Percentiles rank a stretch among this genome's conserved stretches.
Conservation (phyloP, 441 rosid genomes). For the Flueggea neowawraea region DNA sequence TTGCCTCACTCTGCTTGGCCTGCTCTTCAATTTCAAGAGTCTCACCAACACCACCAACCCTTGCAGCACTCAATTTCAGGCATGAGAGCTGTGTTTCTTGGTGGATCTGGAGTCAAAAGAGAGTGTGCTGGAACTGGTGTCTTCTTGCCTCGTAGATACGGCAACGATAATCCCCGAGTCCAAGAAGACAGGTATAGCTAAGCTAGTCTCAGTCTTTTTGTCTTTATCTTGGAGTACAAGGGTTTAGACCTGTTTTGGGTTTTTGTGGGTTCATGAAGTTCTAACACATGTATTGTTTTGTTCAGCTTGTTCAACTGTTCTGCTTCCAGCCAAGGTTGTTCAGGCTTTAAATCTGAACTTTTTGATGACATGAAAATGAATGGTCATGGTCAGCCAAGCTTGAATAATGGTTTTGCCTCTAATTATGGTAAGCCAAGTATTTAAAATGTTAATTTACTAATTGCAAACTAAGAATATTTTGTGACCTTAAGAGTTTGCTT, state of each 20-base stretch:
- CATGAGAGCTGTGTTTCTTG: slow-evolving; percentile 34
- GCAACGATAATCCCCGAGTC: slow-evolving; percentile 27
- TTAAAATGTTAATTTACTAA: background rate
- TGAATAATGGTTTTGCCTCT: slow-evolving; percentile 19
- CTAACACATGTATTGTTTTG: background rate
- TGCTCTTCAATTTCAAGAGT: slow-evolving; percentile 22
- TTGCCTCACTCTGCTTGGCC: slow-evolving; percentile 36
- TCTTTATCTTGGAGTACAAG: background rate
- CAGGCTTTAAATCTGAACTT: slow-evolving; percentile 45
- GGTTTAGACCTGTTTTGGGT: background rate
- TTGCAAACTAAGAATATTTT: background rate
- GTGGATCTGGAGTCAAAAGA: slow-evolving; percentile 45
- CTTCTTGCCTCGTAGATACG: slow-evolving; percentile 65
- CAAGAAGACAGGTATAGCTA: slow-evolving; percentile 39
- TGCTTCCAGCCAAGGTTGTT: slow-evolving; percentile 44
- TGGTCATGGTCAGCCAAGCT: slow-evolving; percentile 25
- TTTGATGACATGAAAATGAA: slow-evolving; percentile 17
- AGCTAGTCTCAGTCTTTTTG: background rate
- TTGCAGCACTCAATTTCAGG: slow-evolving; percentile 18
- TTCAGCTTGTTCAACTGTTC: slow-evolving; percentile 42
- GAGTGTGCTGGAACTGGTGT: slow-evolving; percentile 82
- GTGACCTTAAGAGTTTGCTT: background rate
- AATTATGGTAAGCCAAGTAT: slow-evolving; percentile 39
- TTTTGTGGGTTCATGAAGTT: background rate
- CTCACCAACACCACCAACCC: slow-evolving; percentile 12